These are phyloP conservation scores for Leccinum arenicola DNA, from an alignment of 768 basidiomycete species.

Conservation along the genomic window DNA sequence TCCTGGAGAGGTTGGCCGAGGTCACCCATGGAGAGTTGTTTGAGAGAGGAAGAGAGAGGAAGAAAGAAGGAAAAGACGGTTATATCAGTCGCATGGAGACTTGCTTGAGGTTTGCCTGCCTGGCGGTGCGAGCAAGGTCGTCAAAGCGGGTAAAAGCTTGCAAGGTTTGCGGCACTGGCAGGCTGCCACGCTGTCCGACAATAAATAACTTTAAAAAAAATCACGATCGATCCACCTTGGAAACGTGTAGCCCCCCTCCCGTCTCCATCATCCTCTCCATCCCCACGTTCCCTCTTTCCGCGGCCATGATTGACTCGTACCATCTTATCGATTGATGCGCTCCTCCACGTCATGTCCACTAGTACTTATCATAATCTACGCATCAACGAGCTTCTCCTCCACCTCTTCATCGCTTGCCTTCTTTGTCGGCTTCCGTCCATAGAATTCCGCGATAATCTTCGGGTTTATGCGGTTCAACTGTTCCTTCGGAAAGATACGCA, in stretches of 20 bases:
- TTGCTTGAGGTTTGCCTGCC: constrained; percentile 7
- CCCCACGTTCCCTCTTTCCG: constrained; percentile 16
- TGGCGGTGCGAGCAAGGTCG: constrained; percentile 22
- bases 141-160: constrained; percentile 21
- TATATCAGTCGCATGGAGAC: neutral
- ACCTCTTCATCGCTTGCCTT: constrained; percentile 49
- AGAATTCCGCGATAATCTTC: constrained; percentile 93
- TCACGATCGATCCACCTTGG: constrained; percentile 12
- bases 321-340: constrained; percentile 24
- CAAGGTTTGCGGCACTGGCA: constrained; percentile 20
- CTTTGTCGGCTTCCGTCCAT: constrained; percentile 77
- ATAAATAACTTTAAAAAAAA: constrained; percentile 10
- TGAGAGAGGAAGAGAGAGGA: constrained; percentile 12
- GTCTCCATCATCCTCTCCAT: neutral
- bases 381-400: constrained; percentile 59
- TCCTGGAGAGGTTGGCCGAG: constrained; percentile 51
- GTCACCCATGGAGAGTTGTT: constrained; percentile 54
- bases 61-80: constrained; percentile 2
- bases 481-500: constrained; percentile 99
- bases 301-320: constrained; percentile 13
- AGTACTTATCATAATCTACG: constrained; percentile 33
- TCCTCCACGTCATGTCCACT: neutral
- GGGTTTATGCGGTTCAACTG: constrained; percentile 97
- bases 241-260: constrained; percentile 14
- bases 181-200: constrained; percentile 33